phyloP scores from a whole-genome alignment of 2,329 filamentous ascomycete species.

The Dryadomyces quercus-mongolicae region DNA sequence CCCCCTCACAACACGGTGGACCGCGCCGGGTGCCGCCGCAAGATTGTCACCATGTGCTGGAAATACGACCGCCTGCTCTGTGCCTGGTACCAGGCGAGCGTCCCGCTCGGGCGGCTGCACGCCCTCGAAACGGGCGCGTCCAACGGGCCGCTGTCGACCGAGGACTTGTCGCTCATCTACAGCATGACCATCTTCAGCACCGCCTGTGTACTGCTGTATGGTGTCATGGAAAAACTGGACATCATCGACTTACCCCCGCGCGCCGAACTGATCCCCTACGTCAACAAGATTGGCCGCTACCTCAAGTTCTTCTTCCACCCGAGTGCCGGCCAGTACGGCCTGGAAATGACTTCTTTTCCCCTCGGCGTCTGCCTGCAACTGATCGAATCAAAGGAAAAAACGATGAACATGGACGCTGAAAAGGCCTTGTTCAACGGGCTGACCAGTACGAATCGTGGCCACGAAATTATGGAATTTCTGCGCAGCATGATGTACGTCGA shows the following conservation, averaged over 20 bases:
- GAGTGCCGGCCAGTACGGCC: constrained; percentile 10
- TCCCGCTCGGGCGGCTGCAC: constrained; percentile 6
- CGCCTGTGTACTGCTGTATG: constrained; percentile 12
- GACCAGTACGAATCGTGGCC: constrained; percentile 9
- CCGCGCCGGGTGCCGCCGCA: background rate
- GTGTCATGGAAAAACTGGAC: constrained; percentile 6
- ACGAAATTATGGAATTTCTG: constrained; percentile 10
- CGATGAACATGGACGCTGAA: constrained; percentile 2
- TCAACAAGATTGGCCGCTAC: constrained; percentile 8
- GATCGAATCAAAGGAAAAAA: constrained; percentile 1
- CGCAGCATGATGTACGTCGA: constrained; percentile 8
- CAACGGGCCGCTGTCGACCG: constrained; percentile 5
- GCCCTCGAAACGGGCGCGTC: background rate
- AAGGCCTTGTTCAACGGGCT: constrained; percentile 8
- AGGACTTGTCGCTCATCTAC: constrained; percentile 12
- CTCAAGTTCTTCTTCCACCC: constrained; percentile 12
- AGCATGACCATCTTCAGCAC: constrained; percentile 11
- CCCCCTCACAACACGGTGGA: background rate
- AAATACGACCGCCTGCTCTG: constrained; percentile 8
- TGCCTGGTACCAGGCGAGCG: constrained; percentile 8
- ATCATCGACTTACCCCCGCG: constrained; percentile 6
- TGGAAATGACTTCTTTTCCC: constrained; percentile 12
- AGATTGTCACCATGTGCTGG: constrained; percentile 4
- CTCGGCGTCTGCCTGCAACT: constrained; percentile 10
- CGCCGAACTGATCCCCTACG: constrained; percentile 4